Evolutionary conservation across 2,329 filamentous ascomycete species (phyloP).

Genomic region (Diaporthe citriasiana): DNA sequence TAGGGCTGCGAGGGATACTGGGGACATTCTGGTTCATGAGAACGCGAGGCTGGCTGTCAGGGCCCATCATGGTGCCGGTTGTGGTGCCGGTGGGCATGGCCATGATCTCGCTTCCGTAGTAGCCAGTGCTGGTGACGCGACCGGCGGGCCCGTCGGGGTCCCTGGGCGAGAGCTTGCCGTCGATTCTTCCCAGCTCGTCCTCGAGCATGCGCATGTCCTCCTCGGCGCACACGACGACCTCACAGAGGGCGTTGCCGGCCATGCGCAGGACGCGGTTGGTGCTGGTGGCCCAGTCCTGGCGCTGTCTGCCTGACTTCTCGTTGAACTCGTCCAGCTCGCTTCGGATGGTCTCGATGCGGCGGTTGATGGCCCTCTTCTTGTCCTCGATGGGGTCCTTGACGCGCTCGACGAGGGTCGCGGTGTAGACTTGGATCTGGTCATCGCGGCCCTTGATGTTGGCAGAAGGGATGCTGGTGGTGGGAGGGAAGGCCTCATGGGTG

Average conservation of each 20-base stretch:
- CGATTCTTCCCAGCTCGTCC: slow-evolving; percentile 38
- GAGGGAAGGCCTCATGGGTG: slow-evolving; percentile 30
- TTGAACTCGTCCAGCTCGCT: slow-evolving; percentile 40
- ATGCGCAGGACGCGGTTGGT: slow-evolving; percentile 37
- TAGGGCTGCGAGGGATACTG: slow-evolving; percentile 29
- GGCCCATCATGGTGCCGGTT: neutral
- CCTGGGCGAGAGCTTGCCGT: slow-evolving; percentile 35
- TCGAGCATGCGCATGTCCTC: slow-evolving; percentile 39
- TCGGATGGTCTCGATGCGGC: slow-evolving; percentile 27
- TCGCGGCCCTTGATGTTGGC: slow-evolving; percentile 4
- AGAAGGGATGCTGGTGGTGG: neutral
- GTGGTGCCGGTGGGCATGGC: slow-evolving; percentile 17
- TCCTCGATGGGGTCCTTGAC: slow-evolving; percentile 35
- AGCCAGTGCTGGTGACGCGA: slow-evolving; percentile 22
- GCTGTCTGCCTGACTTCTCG: slow-evolving; percentile 23
- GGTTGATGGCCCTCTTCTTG: slow-evolving; percentile 27
- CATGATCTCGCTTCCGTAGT: slow-evolving; percentile 37
- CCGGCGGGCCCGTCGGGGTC: slow-evolving; percentile 33
- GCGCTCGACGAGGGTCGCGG: slow-evolving; percentile 26
- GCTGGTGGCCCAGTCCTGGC: slow-evolving; percentile 39
- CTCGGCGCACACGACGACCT: slow-evolving; percentile 36
- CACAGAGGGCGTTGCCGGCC: slow-evolving; percentile 39
- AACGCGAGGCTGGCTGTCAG: neutral
- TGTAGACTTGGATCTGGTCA: slow-evolving; percentile 40
- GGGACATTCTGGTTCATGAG: neutral